These are phyloP conservation scores for Leccinum sublutescens DNA, from an alignment of 768 basidiomycete genomes.

Conservation along the genomic window DNA sequence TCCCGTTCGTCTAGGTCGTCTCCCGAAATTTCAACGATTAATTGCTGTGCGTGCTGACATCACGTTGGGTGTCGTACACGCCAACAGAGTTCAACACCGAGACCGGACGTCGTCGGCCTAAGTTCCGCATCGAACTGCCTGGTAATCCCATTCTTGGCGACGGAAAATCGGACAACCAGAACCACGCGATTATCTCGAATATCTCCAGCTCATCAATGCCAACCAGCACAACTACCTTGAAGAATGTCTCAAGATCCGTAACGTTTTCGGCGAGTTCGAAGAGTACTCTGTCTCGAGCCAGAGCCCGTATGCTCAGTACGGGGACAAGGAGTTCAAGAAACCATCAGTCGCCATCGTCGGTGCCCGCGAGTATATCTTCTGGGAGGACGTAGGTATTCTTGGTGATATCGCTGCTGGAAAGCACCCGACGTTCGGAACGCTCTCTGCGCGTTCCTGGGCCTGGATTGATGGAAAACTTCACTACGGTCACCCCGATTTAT, in stretches of 20 bases:
- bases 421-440: conserved; percentile 98
- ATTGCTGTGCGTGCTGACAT: too few species aligned
- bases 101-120: conserved; percentile 85
- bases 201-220: conserved; percentile 98
- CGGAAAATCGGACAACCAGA: conserved; percentile 99
- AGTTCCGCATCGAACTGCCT: conserved; percentile 97
- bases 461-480: conserved; percentile 99
- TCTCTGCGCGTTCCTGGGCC: conserved; percentile 92
- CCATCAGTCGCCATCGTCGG: conserved; percentile 97
- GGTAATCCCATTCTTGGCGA: conserved; percentile 99
- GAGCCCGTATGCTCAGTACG: conserved; percentile 91
- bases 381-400: conserved; percentile 98
- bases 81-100: conserved; percentile 81
- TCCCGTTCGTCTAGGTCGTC: too few species aligned
- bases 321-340: conserved; percentile 82
- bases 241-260: conserved; percentile 98
- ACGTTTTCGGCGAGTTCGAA: conserved; percentile 95
- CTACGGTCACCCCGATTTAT: conserved; percentile 99
- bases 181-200: conserved; percentile 98
- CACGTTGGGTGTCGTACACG: too few species aligned
- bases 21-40: too few species aligned
- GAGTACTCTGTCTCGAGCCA: conserved; percentile 83
- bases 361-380: conserved; percentile 99
- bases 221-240: conserved; percentile 99
- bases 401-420: conserved; percentile 98